Conservation (phyloP, 495 filamentous ascomycete genomes). For the Aeminium ludgeri region DNA sequence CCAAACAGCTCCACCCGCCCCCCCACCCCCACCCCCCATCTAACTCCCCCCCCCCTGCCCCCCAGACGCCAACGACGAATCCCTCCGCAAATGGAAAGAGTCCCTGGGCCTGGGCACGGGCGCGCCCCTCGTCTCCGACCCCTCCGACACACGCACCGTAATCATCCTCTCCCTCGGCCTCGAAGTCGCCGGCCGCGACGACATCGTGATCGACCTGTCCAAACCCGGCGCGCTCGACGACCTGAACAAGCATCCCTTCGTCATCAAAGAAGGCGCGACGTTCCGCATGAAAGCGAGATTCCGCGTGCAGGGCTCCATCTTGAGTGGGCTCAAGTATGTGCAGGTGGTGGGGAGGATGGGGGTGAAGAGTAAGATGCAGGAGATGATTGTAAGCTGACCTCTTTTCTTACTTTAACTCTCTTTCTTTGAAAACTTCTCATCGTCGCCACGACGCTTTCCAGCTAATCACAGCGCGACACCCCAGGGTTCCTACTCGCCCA, state of each 20-base stretch:
- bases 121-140: conserved; percentile 37
- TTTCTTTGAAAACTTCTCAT: neutral
- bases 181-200: conserved; percentile 55
- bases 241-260: conserved; percentile 81
- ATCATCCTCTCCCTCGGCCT: conserved; percentile 84
- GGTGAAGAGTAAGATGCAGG: conserved; percentile 71
- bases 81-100: conserved; percentile 90
- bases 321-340: conserved; percentile 86
- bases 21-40: neutral
- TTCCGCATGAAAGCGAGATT: conserved; percentile 89
- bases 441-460: too few species aligned
- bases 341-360: conserved; percentile 81
- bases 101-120: conserved; percentile 60
- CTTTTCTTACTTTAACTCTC: neutral
- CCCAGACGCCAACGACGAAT: conserved; percentile 61
- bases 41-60: conserved; percentile 1
- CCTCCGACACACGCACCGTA: conserved; percentile 56
- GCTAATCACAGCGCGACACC: too few species aligned
- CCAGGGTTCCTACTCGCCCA: conserved; percentile 80
- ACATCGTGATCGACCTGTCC: conserved; percentile 71
- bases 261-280: conserved; percentile 82
- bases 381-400: conserved; percentile 69
- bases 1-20: too few species aligned
- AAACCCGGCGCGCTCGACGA: conserved; percentile 43
- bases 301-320: conserved; percentile 87